Conservation (phyloP, 164 flowering plant species). For the Platanus orientalis region DNA sequence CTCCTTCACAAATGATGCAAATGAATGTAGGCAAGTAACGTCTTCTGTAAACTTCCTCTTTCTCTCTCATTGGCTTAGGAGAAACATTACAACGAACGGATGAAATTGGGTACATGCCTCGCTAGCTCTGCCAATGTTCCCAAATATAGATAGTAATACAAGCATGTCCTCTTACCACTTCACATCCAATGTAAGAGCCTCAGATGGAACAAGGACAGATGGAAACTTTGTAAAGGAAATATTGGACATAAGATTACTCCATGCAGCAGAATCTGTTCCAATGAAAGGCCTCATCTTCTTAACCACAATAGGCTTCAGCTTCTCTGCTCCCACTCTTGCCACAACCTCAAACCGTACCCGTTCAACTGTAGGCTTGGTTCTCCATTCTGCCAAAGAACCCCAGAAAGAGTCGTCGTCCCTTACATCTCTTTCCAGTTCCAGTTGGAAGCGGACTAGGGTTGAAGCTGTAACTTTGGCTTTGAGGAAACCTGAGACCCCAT, state of each 20-base stretch:
- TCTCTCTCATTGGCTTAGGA: not conserved
- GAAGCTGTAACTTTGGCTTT: slow-evolving; percentile 41
- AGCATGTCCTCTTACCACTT: slow-evolving; percentile 41
- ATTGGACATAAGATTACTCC: slow-evolving; percentile 69
- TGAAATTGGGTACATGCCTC: not conserved
- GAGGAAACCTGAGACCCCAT: slow-evolving; percentile 24
- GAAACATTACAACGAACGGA: not conserved
- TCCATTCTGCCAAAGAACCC: slow-evolving; percentile 50
- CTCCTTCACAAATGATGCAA: not conserved
- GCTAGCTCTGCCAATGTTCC: not conserved
- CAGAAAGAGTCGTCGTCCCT: slow-evolving; percentile 21
- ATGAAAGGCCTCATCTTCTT: slow-evolving; percentile 51
- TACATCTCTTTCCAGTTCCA: slow-evolving; percentile 54
- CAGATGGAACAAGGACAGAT: slow-evolving; percentile 52
- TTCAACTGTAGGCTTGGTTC: slow-evolving; percentile 55
- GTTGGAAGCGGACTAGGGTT: slow-evolving; percentile 38
- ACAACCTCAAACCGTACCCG: slow-evolving; percentile 47
- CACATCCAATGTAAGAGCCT: slow-evolving; percentile 67
- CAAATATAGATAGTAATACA: slow-evolving; percentile 7
- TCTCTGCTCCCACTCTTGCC: slow-evolving; percentile 49
- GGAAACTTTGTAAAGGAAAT: slow-evolving; percentile 66
- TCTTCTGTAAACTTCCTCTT: not conserved
- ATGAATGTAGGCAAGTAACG: not conserved
- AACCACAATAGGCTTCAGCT: slow-evolving; percentile 42
- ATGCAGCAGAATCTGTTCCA: slow-evolving; percentile 45